Base-by-base conservation (phyloP, 768 basidiomycete genomes). In the Tulasnella sp. region DNA sequence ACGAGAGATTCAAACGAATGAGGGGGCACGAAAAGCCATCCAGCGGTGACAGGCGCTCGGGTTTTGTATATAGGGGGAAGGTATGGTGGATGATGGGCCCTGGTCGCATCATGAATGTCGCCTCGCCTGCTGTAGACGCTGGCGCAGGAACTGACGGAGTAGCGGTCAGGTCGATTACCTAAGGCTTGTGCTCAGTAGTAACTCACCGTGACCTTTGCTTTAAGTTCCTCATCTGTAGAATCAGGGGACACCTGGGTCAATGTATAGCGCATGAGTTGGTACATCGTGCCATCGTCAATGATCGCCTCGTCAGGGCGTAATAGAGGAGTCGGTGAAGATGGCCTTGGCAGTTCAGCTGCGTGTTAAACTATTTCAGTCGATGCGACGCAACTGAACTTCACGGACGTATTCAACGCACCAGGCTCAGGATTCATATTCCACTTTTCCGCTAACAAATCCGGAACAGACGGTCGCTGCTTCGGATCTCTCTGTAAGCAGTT, bases 391-490 rank as follows among this genome's bases (percentile, higher is more conserved):
- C 34, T 38, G 34, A n/a, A n/a, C n/a, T n/a, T n/a, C n/a, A n/a
- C 34, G 7, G 15, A 38, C 34, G 5, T 15, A 38, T 38, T 38
- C 27, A 21, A 53, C 44, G 24, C 19, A 56, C 55, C 15, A 15
- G 41, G 55, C 42, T 44, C 55, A 3, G 55, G 55, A 26, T 41
- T 59, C 58, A 59, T 50, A 32, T 59, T 59, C 85, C 93, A 95
- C 58, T 82, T 82, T 66, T 93, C 83, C 51, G 81, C 79, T 65
- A 97, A 69, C 67, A 99, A 72, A 67, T 93, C 83, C 1, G 90
- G 89, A 63, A 98, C 97, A 4, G 88, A 85, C 65, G 85, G 82
- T 26, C 95, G 75, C 65, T 86, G 82, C 70, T 94, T 95, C 29
- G 91, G 83, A 65, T 81, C 78, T 62, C 90, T 80, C 54, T 74